Evolutionary conservation across 2,329 filamentous ascomycete species (phyloP), one percentile per base, ranked within the genome.

Genomic region (Uncinocarpus reesii): DNA sequence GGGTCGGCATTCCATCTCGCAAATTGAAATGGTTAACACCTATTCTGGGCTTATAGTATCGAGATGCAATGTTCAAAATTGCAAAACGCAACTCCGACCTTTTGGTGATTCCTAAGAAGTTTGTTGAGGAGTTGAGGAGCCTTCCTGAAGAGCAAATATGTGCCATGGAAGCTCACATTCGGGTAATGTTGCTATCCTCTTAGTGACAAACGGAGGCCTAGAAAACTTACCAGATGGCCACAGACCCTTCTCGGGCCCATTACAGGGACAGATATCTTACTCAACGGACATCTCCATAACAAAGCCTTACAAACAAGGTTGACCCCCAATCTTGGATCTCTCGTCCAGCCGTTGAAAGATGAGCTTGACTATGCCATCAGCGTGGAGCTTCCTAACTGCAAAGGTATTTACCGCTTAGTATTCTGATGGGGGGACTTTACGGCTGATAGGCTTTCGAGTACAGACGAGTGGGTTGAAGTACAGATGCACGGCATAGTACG

Each of bases 31-130:
- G 1, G 38, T 31, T 42, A 28, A 43, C 7, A n/a, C 28, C 4
- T 18, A 7, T 1, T 26, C 2, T 26, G 13, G n/a, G 28, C 11
- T 16, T 20, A 21, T 15, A 55, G 53, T 53, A 41, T 40, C 51
- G 52, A 41, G 32, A 51, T 21, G 15, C 28, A 8, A 53, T 51
- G 38, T 55, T 53, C 40, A 53, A 51, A 28, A 37, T 55, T 23
- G 13, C 21, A 24, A 34, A 46, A 16, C 51, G 36, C 16, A 43
- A 56, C 40, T 43, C 48, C 10, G 58, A 59, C 26, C 49, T 60
- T 7, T 42, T 58, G 8, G 51, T 60, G 4, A 50, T 61, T 13
- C 51, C 58, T 3, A 57, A 56, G 34, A 58, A 55, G 44, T 61
- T 57, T 46, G 36, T 60, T 2, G 52, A 56, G 18, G 58, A 61